These are phyloP conservation scores for Metrosideros polymorpha DNA, from an alignment of 441 rosid species.

Conservation along the genomic window DNA sequence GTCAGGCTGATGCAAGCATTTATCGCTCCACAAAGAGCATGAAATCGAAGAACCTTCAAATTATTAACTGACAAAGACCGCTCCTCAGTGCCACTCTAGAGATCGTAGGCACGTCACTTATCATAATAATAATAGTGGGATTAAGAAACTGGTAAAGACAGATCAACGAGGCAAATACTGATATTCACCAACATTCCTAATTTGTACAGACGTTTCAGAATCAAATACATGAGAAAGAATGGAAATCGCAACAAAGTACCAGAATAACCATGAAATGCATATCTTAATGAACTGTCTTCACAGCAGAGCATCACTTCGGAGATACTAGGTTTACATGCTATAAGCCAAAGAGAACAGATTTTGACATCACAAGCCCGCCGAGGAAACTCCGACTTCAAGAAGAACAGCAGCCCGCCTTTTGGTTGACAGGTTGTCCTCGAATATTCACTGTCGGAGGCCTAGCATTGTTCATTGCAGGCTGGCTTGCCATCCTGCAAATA, in stretches of 20 bases:
- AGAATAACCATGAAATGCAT: not conserved
- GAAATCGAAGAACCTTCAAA: not conserved
- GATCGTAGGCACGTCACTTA: not conserved
- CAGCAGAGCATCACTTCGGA: not conserved
- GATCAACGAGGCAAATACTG: not conserved
- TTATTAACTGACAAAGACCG: not conserved
- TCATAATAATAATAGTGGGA: not conserved
- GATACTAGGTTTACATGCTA: not conserved
- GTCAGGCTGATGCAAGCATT: not conserved
- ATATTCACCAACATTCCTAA: not conserved
- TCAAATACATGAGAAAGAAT: constrained; percentile 1
- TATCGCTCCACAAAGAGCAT: not conserved
- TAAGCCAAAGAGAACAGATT: not conserved
- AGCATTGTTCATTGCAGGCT: constrained; percentile 13
- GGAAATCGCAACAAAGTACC: not conserved
- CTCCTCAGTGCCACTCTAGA: not conserved
- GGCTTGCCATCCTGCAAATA: constrained; percentile 11
- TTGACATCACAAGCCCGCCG: not conserved
- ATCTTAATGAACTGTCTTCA: not conserved
- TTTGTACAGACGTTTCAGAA: not conserved
- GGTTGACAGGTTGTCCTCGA: constrained; percentile 13
- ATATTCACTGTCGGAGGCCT: constrained; percentile 12
- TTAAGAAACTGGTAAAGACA: not conserved
- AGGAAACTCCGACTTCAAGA: not conserved
- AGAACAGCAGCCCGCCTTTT: constrained; percentile 9